A percentile compares a stretch with the other conserved stretches of the same genome.
phyloP scores from a whole-genome alignment of 352 stramenopile genomes.

The Globisporangium cylindrosporum region DNA sequence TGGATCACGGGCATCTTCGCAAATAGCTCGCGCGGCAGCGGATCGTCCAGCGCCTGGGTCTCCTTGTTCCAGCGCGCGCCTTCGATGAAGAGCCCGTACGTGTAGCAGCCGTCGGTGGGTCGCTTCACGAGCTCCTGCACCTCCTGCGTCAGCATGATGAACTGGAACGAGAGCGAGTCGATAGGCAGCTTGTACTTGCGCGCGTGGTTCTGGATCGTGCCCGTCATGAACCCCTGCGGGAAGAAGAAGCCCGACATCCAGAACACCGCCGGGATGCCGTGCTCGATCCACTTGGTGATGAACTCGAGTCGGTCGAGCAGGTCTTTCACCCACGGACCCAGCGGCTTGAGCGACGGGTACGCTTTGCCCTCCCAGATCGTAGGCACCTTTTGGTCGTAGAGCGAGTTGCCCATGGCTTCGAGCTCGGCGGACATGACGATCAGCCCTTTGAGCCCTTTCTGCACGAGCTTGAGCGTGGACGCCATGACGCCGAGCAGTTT shows the following conservation, averaged over 20 bases:
- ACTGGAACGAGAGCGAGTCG: constrained; percentile 90
- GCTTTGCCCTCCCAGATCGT: constrained; percentile 84
- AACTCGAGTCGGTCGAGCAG: constrained; percentile 77
- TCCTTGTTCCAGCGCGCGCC: constrained; percentile 81
- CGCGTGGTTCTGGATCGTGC: constrained; percentile 91
- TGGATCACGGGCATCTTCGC: constrained; percentile 84
- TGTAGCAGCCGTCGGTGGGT: constrained; percentile 83
- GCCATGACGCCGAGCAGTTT: constrained; percentile 68
- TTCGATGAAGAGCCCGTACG: constrained; percentile 88
- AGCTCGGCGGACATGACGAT: constrained; percentile 87
- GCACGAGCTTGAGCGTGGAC: constrained; percentile 61
- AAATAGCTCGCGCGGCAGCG: constrained; percentile 86
- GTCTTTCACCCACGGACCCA: constrained; percentile 88
- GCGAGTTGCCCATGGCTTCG: constrained; percentile 79
- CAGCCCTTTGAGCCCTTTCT: constrained; percentile 70
- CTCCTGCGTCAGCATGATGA: constrained; percentile 71
- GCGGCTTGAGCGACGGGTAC: constrained; percentile 90
- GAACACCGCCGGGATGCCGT: constrained; percentile 80
- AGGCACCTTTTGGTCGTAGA: constrained; percentile 90
- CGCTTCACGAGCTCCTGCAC: constrained; percentile 50
- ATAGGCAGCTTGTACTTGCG: constrained; percentile 88
- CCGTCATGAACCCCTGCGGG: constrained; percentile 90
- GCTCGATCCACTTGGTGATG: constrained; percentile 63
- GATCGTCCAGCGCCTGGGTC: constrained; percentile 64
- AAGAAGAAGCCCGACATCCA: constrained; percentile 94